Evolutionary conservation across 2,329 filamentous ascomycete genomes (phyloP).

Genomic region (Stachybotrys echinatus): DNA sequence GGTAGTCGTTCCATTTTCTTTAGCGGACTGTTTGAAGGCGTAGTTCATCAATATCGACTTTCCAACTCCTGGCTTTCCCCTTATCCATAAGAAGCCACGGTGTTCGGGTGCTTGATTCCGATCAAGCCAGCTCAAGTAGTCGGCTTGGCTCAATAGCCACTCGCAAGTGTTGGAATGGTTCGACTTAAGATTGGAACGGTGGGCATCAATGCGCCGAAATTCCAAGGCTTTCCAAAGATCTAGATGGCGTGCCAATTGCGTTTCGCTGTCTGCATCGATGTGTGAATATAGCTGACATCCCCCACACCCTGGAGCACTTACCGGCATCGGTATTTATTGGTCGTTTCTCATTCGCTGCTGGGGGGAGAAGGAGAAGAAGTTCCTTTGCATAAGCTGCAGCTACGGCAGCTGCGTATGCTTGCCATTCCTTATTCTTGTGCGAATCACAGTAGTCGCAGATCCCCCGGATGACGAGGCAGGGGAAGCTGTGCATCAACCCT

Average conservation of each 20-base stretch:
- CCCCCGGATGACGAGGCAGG: conserved; percentile 25
- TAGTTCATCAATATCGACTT: too few relatives aligned
- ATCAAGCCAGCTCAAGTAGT: not conserved
- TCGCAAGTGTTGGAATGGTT: not conserved
- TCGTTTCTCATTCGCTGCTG: too few relatives aligned
- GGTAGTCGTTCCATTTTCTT: too few relatives aligned
- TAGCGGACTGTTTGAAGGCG: too few relatives aligned
- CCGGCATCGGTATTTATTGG: not conserved
- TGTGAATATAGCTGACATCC: too few relatives aligned
- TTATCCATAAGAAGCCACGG: not conserved
- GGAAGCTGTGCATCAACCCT: conserved; percentile 13
- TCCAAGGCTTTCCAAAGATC: not conserved
- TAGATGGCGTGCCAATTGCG: too few relatives aligned
- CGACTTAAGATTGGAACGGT: too few relatives aligned
- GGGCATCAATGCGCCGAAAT: not conserved
- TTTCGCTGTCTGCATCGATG: too few relatives aligned
- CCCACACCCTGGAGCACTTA: too few relatives aligned
- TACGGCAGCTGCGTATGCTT: conserved; percentile 23
- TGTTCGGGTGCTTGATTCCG: not conserved
- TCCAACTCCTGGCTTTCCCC: too few relatives aligned
- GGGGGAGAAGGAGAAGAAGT: not conserved
- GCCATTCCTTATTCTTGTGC: conserved; percentile 29
- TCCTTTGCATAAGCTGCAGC: conserved; percentile 16
- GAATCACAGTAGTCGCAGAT: conserved; percentile 31
- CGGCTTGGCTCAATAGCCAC: not conserved